Conservation (phyloP, 768 basidiomycete species). For the Neoboletus subvelutipes region DNA sequence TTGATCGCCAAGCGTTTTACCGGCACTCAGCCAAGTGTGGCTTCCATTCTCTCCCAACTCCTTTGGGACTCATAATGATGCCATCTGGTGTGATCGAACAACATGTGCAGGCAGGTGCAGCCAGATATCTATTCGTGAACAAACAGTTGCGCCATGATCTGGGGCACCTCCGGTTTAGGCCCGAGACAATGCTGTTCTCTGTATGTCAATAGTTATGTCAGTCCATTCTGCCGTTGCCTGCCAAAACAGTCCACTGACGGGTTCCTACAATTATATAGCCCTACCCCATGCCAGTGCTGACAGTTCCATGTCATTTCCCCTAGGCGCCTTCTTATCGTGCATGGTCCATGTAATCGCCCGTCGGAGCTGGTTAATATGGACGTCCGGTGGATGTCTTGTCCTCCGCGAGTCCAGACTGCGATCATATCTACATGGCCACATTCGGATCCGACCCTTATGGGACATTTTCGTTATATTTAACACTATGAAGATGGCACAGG, state of each 20-base stretch:
- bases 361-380: slow-evolving; percentile 18
- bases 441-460: slow-evolving; percentile 22
- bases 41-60: slow-evolving; percentile 28
- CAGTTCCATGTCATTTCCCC: slow-evolving; percentile 23
- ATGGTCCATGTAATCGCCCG: slow-evolving; percentile 7
- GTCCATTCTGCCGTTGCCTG: background rate
- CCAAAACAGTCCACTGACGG: slow-evolving; percentile 2
- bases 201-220: slow-evolving; percentile 9
- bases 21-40: slow-evolving; percentile 6
- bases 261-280: background rate
- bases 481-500: slow-evolving; percentile 7
- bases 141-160: slow-evolving; percentile 17
- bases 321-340: slow-evolving; percentile 15
- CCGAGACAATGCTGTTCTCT: slow-evolving; percentile 18
- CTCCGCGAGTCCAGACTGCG: slow-evolving; percentile 10
- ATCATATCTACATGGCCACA: slow-evolving; percentile 8
- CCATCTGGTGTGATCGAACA: slow-evolving; percentile 22
- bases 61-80: slow-evolving; percentile 20
- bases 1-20: slow-evolving; percentile 20
- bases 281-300: slow-evolving; percentile 13
- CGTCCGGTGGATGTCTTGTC: background rate
- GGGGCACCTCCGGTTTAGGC: slow-evolving; percentile 9
- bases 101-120: slow-evolving; percentile 14
- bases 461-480: slow-evolving; percentile 11
- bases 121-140: slow-evolving; percentile 12